Conservation (phyloP, 495 filamentous ascomycete species). For the Penicillium fimorum region DNA sequence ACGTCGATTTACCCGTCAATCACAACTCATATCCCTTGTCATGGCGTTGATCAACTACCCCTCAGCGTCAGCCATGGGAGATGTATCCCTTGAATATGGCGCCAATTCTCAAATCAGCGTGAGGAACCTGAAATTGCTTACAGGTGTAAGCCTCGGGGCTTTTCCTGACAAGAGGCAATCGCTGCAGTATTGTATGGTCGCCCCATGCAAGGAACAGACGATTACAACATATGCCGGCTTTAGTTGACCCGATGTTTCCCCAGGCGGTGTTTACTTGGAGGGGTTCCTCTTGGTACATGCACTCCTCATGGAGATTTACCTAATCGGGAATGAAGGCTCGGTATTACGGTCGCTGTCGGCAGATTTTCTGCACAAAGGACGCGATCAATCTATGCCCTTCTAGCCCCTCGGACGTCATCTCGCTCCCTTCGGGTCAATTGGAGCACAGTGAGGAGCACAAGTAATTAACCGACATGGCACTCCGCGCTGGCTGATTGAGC, state of each 20-base stretch:
- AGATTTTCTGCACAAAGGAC: not conserved
- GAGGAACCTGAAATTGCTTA: not conserved
- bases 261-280: not conserved
- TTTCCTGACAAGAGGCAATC: not conserved
- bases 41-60: not conserved
- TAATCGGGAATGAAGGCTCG: conserved; percentile 12
- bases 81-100: not conserved
- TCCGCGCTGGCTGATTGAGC: not conserved
- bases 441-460: not conserved
- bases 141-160: not conserved
- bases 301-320: conserved; percentile 28
- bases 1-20: conserved; percentile 23
- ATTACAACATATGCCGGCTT: conserved; percentile 1
- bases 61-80: conserved; percentile 9
- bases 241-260: conserved; percentile 20
- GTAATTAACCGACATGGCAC: conserved; percentile 1
- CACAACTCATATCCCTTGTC: conserved; percentile 9
- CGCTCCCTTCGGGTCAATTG: not conserved
- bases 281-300: conserved; percentile 2
- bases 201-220: not conserved
- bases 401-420: not conserved
- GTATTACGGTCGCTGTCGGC: conserved; percentile 1
- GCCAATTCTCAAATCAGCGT: not conserved
- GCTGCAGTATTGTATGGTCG: not conserved
- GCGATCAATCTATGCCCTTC: not conserved